Percentiles rank a stretch among this genome's conserved stretches.
phyloP scores from a whole-genome alignment of 225 moss, liverwort and hornwort species.

The Antitrichia curtipendula region DNA sequence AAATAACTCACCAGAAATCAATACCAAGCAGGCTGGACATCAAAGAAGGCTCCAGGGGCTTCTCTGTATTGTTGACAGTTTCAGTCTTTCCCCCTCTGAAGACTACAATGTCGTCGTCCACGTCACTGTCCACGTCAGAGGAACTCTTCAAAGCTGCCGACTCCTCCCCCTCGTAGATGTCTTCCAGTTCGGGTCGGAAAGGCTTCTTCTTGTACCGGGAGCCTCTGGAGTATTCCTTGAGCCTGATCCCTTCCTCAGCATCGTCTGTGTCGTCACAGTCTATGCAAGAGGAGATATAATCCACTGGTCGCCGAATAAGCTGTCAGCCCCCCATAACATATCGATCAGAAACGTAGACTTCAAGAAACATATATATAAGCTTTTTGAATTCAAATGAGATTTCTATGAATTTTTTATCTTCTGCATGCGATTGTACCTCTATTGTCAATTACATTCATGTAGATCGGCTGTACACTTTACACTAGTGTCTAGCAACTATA shows the following conservation, averaged over 20 bases:
- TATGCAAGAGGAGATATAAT: conserved; percentile 15
- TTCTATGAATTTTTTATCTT: background rate
- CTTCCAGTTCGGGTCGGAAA: conserved; percentile 31
- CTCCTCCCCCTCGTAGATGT: conserved; percentile 34
- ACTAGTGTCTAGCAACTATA: background rate
- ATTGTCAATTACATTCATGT: background rate
- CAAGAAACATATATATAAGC: background rate
- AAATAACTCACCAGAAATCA: conserved; percentile 28
- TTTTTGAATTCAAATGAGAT: background rate
- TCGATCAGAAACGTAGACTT: background rate
- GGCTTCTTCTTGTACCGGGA: conserved; percentile 23
- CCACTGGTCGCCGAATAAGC: conserved; percentile 26
- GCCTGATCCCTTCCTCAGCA: conserved; percentile 13
- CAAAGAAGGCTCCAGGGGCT: conserved; percentile 9
- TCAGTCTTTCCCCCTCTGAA: background rate
- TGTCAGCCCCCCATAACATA: background rate
- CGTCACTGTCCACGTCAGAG: conserved; percentile 18
- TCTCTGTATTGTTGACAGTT: background rate
- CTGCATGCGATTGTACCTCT: background rate
- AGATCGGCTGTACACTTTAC: background rate
- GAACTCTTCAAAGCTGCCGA: conserved; percentile 17
- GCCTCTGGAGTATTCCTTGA: conserved; percentile 15
- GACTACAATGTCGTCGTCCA: conserved; percentile 25
- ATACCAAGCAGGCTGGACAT: conserved; percentile 12
- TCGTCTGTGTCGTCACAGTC: conserved; percentile 13